phyloP scores from a whole-genome alignment of 805 yeast species.

The Candida easanensis region DNA sequence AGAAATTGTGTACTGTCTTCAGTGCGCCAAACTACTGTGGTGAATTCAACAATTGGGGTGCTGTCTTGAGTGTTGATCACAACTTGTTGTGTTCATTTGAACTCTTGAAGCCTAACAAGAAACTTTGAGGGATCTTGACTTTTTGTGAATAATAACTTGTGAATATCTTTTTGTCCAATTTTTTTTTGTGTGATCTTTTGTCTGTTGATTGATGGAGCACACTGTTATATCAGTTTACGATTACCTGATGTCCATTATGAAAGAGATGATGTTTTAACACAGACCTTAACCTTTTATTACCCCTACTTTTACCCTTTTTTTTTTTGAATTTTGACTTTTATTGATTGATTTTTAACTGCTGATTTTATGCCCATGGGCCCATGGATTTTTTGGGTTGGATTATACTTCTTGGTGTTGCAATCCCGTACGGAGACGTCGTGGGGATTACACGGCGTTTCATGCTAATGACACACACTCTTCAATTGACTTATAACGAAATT shows the following conservation, averaged over 20 bases:
- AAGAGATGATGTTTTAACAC: slow-evolving; percentile 2
- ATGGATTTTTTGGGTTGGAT: too few relatives aligned
- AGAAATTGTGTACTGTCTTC: slow-evolving; percentile 74
- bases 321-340: not conserved
- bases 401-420: too few relatives aligned
- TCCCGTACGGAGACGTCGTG: too few relatives aligned
- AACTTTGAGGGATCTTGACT: slow-evolving; percentile 12
- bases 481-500: too few relatives aligned
- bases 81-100: slow-evolving; percentile 93
- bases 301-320: not conserved
- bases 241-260: slow-evolving; percentile 3
- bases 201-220: not conserved
- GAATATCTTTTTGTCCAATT: not conserved
- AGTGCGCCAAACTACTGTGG: slow-evolving; percentile 76
- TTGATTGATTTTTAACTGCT: not conserved
- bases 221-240: not conserved
- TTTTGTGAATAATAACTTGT: not conserved
- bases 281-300: too few relatives aligned
- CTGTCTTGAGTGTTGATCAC: slow-evolving; percentile 94
- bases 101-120: slow-evolving; percentile 69
- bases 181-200: not conserved
- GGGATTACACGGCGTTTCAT: too few relatives aligned
- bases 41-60: slow-evolving; percentile 84
- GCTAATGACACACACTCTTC: too few relatives aligned
- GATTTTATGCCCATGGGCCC: too few relatives aligned